Evolutionary conservation across 2,329 filamentous ascomycete species (phyloP), one percentile per base, ranked within the genome.

Genomic region (Hypocreales sp.): DNA sequence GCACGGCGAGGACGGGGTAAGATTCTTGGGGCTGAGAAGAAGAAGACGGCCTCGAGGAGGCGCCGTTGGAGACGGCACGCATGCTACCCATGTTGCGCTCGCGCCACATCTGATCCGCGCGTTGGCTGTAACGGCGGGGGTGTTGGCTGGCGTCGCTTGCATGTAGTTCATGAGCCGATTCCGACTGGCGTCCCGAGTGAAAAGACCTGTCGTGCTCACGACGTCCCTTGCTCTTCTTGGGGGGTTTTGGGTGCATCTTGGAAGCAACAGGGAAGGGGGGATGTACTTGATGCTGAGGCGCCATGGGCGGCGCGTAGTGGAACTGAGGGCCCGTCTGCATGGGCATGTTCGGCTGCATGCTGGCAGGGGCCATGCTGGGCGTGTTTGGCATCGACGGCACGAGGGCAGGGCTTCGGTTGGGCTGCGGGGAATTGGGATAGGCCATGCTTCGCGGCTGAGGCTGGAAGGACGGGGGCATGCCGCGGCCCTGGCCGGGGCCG

Each of bases 341-440:
- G 26, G 79, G 66, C 50, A 83, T 74, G 30, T 46, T 45, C 4
- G 48, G 48, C 34, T 55, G 53, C 45, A 69, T 68, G 36, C 63
- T 64, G 26, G 66, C 67, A 22, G 64, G 59, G 31, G 48, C 67
- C 73, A 74, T 74, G 57, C 78, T 72, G 35, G 80, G 75, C 17
- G 76, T 79, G 35, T 67, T 67, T 31, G 77, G 74, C 41, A 78
- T 65, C 20, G 73, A 72, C 30, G 67, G 67, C 16, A 72, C 56
- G 30, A 79, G 58, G 18, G 74, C 72, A 35, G 79, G 69, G 58
- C 78, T 78, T 45, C 67, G 65, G 29, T 60, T 55, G 37, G 75
- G 67, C 42, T 76, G 72, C 20, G 74, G 76, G 22, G 74, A 79
- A 56, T 74, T 75, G 22, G 40, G 51, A 38, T 61, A 61, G 24